Percentiles rank a stretch among this genome's conserved stretches.
Conservation (phyloP, 148 eudicot genomes). For the Talinum fruticosum region DNA sequence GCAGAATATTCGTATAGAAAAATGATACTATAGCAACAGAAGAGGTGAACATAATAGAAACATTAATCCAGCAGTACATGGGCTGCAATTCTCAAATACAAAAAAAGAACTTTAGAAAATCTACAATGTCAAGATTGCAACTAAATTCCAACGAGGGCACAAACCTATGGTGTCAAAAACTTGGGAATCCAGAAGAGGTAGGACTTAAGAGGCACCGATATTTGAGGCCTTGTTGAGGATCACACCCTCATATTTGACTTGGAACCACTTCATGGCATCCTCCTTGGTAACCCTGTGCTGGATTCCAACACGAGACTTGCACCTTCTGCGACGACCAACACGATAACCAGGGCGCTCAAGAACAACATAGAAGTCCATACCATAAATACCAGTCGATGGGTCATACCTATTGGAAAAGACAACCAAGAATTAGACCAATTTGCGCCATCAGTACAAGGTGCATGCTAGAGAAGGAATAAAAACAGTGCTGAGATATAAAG, state of each 20-base stretch:
- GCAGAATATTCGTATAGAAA: neutral
- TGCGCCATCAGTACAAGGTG: neutral
- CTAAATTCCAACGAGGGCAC: neutral
- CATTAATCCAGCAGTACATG: neutral
- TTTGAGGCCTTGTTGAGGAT: slow-evolving; percentile 68
- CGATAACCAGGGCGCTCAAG: slow-evolving; percentile 73
- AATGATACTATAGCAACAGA: neutral
- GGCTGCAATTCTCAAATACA: neutral
- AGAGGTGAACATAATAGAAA: too few species aligned
- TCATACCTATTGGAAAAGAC: slow-evolving; percentile 44
- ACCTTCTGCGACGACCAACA: slow-evolving; percentile 69
- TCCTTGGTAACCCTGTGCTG: slow-evolving; percentile 80
- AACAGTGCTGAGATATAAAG: too few species aligned
- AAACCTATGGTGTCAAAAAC: too few species aligned
- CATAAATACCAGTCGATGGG: slow-evolving; percentile 77
- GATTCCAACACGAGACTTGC: slow-evolving; percentile 79
- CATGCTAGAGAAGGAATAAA: too few species aligned
- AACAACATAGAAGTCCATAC: slow-evolving; percentile 74
- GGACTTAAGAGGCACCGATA: neutral
- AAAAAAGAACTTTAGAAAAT: neutral
- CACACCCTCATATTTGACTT: slow-evolving; percentile 67
- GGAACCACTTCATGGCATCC: slow-evolving; percentile 80
- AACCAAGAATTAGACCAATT: neutral
- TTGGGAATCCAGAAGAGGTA: neutral
- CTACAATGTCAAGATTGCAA: neutral